Evolutionary conservation across 1,284 basidiomycete genomes (phyloP), one percentile per base, ranked within the genome.

Genomic region (Anthracocystis panici-leucophaei): DNA sequence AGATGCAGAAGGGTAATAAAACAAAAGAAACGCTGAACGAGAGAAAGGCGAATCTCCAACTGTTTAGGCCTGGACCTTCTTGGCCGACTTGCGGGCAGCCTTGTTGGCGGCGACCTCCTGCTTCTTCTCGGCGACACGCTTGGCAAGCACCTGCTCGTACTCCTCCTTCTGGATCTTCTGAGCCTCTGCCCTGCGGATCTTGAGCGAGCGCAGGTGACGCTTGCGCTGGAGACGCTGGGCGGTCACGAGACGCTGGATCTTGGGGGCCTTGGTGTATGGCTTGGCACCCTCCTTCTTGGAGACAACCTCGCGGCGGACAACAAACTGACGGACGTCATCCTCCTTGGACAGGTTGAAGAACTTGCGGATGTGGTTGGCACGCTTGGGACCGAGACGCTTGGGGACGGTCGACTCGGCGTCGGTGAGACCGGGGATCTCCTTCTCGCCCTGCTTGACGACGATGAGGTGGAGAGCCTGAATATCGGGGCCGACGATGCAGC

Each of bases 301-400:
- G 88, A 88, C 91, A 62, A 98, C 93, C 88, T 97, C 94, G 84
- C 94, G 89, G 79, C 88, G 87, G 82, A 97, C 91, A 49, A 85
- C 85, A 87, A 97, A 98, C 88, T 97, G 94, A 88, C 93, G 91
- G 71, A 98, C 95, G 88, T 98, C 96, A 86, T 98, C 96, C 86
- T 96, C 93, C 91, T 98, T 98, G 88, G 90, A 89, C 86, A 98
- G 89, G 90, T 97, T 97, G 91, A 98, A 99, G 91, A 98, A 97
- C 86, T 89, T 91, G 87, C 95, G 90, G 88, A 98, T 98, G 92
- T 88, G 82, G 82, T 84, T 84, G 63, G 83, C 83, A 76, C 83
- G 82, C 86, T 96, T 96, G 84, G 94, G 94, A 79, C 95, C 95
- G 79, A 97, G 91, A 77, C 95, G 90, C 90, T 98, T 97, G 87